Percentiles rank a stretch among this genome's conserved stretches.
Evolutionary conservation across 2,329 filamentous ascomycete genomes (phyloP).

Genomic region (Leptographium lundbergii): DNA sequence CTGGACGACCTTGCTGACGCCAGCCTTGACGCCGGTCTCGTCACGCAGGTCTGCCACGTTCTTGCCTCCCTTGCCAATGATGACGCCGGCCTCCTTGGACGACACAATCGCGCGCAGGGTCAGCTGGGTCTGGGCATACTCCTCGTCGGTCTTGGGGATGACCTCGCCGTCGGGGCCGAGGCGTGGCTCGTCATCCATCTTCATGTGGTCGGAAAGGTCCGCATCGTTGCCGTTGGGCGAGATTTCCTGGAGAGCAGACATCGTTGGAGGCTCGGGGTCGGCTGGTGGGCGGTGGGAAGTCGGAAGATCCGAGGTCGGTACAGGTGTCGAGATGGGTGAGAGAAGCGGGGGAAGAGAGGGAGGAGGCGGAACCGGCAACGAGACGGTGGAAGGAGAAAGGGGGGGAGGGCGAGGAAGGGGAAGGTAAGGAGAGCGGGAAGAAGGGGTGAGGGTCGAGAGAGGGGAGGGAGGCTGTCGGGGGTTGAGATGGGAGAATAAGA

Average conservation of each 20-base stretch:
- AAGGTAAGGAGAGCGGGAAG: conserved; percentile 8
- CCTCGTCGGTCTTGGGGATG: conserved; percentile 85
- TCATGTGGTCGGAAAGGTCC: conserved; percentile 52
- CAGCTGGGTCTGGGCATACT: conserved; percentile 85
- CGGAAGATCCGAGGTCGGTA: background rate
- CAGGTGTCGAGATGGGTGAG: background rate
- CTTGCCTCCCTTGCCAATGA: conserved; percentile 97
- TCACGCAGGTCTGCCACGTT: conserved; percentile 95
- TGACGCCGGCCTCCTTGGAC: conserved; percentile 96
- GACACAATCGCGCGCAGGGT: conserved; percentile 96
- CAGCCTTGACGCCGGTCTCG: conserved; percentile 94
- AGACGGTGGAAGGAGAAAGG: conserved; percentile 5
- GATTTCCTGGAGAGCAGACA: conserved; percentile 50
- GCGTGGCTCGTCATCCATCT: conserved; percentile 47
- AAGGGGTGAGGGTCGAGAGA: conserved; percentile 4
- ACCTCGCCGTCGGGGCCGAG: conserved; percentile 64
- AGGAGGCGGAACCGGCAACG: conserved; percentile 8
- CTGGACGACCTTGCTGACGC: conserved; percentile 96
- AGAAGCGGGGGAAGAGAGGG: conserved; percentile 7
- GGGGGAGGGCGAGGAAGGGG: conserved; percentile 9
- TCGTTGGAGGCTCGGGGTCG: conserved; percentile 18
- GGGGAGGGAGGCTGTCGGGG: background rate
- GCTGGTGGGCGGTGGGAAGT: background rate
- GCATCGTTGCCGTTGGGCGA: conserved; percentile 46
- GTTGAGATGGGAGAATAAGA: background rate